A percentile compares a stretch with the other conserved stretches of the same genome.
phyloP scores from a whole-genome alignment of 805 yeast species.

The Wickerhamomyces chambardii region DNA sequence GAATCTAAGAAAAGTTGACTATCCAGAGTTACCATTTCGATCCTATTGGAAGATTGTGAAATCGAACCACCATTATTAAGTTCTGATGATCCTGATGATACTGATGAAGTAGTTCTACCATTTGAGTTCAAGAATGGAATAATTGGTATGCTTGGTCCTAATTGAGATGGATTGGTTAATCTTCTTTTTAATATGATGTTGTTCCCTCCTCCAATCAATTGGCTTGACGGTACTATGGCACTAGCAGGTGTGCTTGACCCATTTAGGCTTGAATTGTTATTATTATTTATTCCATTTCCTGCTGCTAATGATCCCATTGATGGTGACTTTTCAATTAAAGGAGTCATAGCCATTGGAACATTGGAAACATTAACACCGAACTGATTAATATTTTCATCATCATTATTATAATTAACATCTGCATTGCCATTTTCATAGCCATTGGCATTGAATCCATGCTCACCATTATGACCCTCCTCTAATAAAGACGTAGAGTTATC shows the following conservation, averaged over 20 bases:
- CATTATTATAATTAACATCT: conserved; percentile 4
- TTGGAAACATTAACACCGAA: conserved; percentile 51
- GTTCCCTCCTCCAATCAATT: too few relatives aligned
- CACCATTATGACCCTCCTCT: conserved; percentile 4
- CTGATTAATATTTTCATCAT: conserved; percentile 47
- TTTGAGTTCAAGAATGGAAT: conserved; percentile 1
- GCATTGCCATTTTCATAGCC: conserved; percentile 1
- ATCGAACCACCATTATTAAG: neutral
- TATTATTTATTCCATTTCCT: conserved; percentile 4
- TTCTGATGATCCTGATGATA: neutral
- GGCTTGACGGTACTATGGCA: neutral
- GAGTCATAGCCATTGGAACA: conserved; percentile 68
- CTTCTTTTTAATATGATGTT: neutral
- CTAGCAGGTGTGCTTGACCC: conserved; percentile 1
- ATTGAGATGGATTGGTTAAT: neutral
- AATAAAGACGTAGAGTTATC: conserved; percentile 27
- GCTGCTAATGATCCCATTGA: neutral
- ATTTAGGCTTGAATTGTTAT: conserved; percentile 3
- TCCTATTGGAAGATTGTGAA: neutral
- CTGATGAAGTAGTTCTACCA: neutral
- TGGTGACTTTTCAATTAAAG: conserved; percentile 51
- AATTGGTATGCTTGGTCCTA: neutral
- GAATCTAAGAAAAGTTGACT: conserved; percentile 13
- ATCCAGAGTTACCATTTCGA: conserved; percentile 8
- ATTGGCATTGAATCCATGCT: too few relatives aligned